These are phyloP conservation scores for Eucalyptus tenuipes DNA, from an alignment of 345 rosid genomes.

Conservation along the genomic window DNA sequence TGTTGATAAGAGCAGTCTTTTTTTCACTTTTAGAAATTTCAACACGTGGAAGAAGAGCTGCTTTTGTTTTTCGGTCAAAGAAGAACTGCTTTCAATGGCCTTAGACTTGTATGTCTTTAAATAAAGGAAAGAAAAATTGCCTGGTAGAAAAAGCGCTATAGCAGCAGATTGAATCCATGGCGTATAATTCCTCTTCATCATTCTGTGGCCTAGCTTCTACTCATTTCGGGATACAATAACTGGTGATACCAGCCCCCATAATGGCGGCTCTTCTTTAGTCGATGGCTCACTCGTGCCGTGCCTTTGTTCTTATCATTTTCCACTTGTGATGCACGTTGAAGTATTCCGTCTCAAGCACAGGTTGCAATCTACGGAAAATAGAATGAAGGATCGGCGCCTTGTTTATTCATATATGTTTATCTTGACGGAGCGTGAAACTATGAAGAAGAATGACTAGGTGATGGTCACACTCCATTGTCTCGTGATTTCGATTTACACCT, in stretches of 20 bases:
- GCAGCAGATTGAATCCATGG: not conserved
- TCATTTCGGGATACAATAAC: not conserved
- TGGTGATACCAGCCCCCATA: not conserved
- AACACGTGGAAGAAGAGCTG: too few species aligned
- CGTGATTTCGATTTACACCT: too few species aligned
- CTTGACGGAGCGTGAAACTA: too few species aligned
- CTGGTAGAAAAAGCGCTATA: not conserved
- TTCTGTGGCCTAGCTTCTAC: too few species aligned
- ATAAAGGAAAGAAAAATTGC: not conserved
- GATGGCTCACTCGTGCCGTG: not conserved
- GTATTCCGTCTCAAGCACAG: conserved; percentile 97
- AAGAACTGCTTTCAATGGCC: too few species aligned
- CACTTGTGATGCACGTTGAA: conserved; percentile 49
- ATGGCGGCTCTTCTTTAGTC: too few species aligned
- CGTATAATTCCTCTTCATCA: not conserved
- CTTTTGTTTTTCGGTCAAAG: too few species aligned
- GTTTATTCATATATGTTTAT: too few species aligned
- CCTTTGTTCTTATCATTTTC: not conserved
- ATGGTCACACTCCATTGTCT: too few species aligned
- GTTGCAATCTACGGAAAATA: conserved; percentile 78
- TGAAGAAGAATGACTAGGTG: too few species aligned
- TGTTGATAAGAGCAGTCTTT: too few species aligned
- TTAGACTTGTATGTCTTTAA: not conserved
- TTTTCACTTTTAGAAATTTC: too few species aligned
- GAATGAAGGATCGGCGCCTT: not conserved